Conservation (phyloP, 495 filamentous ascomycete genomes). For the Xanthoparmelia taractica region DNA sequence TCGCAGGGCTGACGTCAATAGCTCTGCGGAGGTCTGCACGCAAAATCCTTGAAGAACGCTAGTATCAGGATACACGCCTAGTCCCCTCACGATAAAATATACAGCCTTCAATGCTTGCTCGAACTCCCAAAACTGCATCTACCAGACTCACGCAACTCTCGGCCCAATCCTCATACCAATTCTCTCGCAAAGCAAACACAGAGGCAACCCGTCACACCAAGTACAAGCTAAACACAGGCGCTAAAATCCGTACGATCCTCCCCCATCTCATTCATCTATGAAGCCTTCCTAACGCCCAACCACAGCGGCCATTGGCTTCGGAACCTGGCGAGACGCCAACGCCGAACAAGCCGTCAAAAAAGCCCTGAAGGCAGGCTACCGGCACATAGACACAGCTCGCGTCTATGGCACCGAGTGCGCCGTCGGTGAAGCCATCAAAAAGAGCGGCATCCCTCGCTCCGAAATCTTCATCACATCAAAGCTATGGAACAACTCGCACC, state of each 20-base stretch:
- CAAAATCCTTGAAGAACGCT: too few relatives aligned
- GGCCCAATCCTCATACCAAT: conserved; percentile 14
- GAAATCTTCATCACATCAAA: conserved; percentile 65
- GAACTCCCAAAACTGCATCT: conserved; percentile 11
- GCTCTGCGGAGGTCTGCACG: not conserved
- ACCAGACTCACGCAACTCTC: conserved; percentile 23
- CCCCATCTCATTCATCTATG: not conserved
- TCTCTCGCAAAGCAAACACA: conserved; percentile 18
- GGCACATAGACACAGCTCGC: conserved; percentile 53
- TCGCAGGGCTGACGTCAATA: not conserved
- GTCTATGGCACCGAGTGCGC: conserved; percentile 44
- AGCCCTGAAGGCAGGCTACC: conserved; percentile 50
- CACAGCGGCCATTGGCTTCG: conserved; percentile 25
- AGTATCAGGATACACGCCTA: too few relatives aligned
- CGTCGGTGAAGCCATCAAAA: conserved; percentile 51
- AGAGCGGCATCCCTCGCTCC: conserved; percentile 47
- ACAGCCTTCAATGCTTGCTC: conserved; percentile 3
- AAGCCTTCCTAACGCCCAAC: not conserved
- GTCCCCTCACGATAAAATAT: too few relatives aligned
- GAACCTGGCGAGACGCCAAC: conserved; percentile 44
- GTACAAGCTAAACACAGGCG: conserved; percentile 44
- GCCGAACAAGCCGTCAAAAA: conserved; percentile 39
- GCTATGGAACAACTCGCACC: conserved; percentile 62
- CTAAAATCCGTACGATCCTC: conserved; percentile 34
- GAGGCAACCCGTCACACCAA: conserved; percentile 32